These are phyloP conservation scores for Tricholoma matsutake DNA, from an alignment of 768 basidiomycete genomes.

Conservation along the genomic window DNA sequence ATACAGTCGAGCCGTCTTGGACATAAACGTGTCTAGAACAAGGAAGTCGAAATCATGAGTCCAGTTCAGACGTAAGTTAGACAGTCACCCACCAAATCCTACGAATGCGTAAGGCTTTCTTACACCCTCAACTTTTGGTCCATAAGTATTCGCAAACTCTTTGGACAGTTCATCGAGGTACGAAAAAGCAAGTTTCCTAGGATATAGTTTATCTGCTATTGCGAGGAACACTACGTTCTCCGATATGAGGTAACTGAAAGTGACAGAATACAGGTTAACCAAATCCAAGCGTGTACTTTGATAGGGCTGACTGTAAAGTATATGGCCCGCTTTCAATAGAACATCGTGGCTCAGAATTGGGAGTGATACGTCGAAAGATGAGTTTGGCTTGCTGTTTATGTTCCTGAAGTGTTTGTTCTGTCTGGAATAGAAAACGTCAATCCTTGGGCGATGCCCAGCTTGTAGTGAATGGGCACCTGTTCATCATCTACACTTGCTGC, in stretches of 20 bases:
- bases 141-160: constrained; percentile 92
- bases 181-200: constrained; percentile 94
- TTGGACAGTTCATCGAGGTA: constrained; percentile 97
- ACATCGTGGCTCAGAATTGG: constrained; percentile 92
- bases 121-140: constrained; percentile 86
- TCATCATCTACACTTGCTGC: constrained; percentile 98
- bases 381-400: constrained; percentile 99
- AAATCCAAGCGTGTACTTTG: constrained; percentile 6
- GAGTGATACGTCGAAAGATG: constrained; percentile 90
- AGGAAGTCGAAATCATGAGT: constrained; percentile 10
- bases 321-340: constrained; percentile 95
- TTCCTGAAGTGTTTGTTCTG: constrained; percentile 90
- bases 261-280: constrained; percentile 4
- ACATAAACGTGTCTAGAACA: constrained; percentile 91
- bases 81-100: constrained; percentile 76
- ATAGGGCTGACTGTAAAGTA: constrained; percentile 82
- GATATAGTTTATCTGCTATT: constrained; percentile 96
- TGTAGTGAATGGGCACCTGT: constrained; percentile 51
- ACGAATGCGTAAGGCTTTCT: constrained; percentile 99
- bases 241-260: constrained; percentile 83
- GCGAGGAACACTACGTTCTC: constrained; percentile 95
- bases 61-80: neutral
- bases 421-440: constrained; percentile 46
- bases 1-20: constrained; percentile 93
- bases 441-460: neutral